Base-by-base conservation (phyloP, 148 eudicot genomes). In the Tetragonia tetragonoides region DNA sequence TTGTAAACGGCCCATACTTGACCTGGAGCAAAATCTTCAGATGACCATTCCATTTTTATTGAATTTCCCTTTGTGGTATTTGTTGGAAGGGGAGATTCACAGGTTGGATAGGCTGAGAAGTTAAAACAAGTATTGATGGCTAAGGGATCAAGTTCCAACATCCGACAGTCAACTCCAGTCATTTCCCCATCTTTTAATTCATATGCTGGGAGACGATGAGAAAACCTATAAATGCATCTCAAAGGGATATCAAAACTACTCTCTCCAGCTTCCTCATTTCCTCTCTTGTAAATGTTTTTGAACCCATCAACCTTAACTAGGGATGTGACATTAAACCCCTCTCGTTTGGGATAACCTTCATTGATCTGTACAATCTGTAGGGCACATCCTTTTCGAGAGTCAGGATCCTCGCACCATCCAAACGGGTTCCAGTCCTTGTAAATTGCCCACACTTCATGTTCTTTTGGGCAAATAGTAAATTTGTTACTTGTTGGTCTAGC, bases 381-480 rank as follows among this genome's bases (percentile, higher is more conserved):
- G 72, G 74, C 74, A 80, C 88, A 86, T 21, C 75, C 82, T 75
- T 83, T 84, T 56, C 86, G 72, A 38, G 77, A 71, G 49, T 83
- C 84, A 24, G 88, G 89, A 64, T 85, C 77, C 44, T 83, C 78
- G 40, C 81, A 83, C 91, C 91, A 88, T 46, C 81, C 85, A 51
- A 85, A 84, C 15, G 88, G 88, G 59, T 75, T 80, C 88, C 88
- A 88, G 63, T 85, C 79, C 66, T 86, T 85, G 72, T 86, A 90
- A 12, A 88, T 66, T 64, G 93, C 93, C 93, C 93, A 90, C 76
- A 90, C 79, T 66, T 90, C 93, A 75, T 87, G 83, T 84, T 82
- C 79, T 66, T 77, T 89, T 23, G 93, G 93, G 77, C 78, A 82
- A 67, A 90, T 84, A 77, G 75, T 83, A 54, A 86, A 84, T 70